Conservation (phyloP, 768 basidiomycete species). For the Tylopilus intermedius region DNA sequence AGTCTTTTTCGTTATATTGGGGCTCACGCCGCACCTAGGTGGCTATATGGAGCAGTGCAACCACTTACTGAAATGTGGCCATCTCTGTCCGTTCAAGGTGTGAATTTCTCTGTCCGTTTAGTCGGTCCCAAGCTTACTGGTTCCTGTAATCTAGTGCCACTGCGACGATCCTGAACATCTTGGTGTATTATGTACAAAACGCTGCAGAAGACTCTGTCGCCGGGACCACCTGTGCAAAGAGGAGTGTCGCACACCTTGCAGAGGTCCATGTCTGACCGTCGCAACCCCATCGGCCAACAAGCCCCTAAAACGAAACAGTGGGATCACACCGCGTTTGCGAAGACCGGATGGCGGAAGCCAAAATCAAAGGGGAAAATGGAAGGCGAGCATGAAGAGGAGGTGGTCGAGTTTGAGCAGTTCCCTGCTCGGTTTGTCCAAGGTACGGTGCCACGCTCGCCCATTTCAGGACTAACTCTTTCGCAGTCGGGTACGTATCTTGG, state of each 20-base stretch:
- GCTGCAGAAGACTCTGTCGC: too few relatives aligned
- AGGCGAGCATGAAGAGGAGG: conserved; percentile 48
- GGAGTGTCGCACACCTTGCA: conserved; percentile 49
- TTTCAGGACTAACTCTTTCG: conserved; percentile 10
- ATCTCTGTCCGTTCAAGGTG: conserved; percentile 30
- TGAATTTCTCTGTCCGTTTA: conserved; percentile 59
- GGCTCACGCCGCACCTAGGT: too few relatives aligned
- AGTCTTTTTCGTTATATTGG: too few relatives aligned
- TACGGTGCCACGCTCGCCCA: conserved; percentile 23
- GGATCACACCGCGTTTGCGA: conserved; percentile 87
- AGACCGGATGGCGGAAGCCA: conserved; percentile 61
- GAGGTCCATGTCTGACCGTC: conserved; percentile 41
- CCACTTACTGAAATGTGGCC: too few relatives aligned
- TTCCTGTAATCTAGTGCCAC: conserved; percentile 45
- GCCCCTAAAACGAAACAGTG: conserved; percentile 73
- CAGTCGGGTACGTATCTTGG: conserved; percentile 49
- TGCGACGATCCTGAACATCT: conserved; percentile 30
- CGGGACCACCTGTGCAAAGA: conserved; percentile 42
- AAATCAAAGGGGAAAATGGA: conserved; percentile 54
- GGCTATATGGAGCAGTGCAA: too few relatives aligned
- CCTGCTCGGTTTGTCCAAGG: conserved; percentile 72
- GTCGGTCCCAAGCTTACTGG: neutral
- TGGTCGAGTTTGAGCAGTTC: conserved; percentile 73
- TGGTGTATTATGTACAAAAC: too few relatives aligned
- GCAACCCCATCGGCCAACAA: conserved; percentile 48